phyloP scores from a whole-genome alignment of 164 flowering plant genomes.

The Berberis thunbergii region DNA sequence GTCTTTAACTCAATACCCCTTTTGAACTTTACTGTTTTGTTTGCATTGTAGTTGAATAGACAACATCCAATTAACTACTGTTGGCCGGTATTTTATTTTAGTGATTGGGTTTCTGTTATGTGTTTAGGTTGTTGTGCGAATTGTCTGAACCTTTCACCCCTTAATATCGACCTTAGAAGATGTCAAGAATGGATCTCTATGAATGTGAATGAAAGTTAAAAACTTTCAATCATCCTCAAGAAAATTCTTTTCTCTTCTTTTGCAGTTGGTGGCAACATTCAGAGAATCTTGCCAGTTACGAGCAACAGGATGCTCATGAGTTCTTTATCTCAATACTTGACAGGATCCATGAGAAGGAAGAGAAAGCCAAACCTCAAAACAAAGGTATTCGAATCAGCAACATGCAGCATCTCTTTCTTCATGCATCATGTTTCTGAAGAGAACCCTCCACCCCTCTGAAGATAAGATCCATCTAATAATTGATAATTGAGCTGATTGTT shows the following conservation, averaged over 20 bases:
- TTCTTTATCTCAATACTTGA: slow-evolving; percentile 64
- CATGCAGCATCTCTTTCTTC: too few species aligned
- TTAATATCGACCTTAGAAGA: not conserved
- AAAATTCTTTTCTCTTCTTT: slow-evolving; percentile 3
- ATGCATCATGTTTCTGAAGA: too few species aligned
- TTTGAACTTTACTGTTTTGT: not conserved
- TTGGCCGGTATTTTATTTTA: not conserved
- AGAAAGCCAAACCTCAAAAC: slow-evolving; percentile 14
- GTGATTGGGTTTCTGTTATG: slow-evolving; percentile 2
- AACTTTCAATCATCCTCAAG: not conserved
- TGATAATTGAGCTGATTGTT: too few species aligned
- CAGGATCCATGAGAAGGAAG: slow-evolving; percentile 54
- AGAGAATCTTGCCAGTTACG: slow-evolving; percentile 50
- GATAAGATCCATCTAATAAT: too few species aligned
- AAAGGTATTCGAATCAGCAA: slow-evolving; percentile 22
- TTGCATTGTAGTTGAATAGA: slow-evolving; percentile 1
- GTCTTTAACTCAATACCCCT: too few species aligned
- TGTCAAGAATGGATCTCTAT: not conserved
- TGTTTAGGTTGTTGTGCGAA: not conserved
- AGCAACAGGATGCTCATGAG: slow-evolving; percentile 70
- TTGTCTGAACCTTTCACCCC: not conserved
- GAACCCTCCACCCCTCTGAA: too few species aligned
- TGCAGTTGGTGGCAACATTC: slow-evolving; percentile 77
- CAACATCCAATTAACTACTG: not conserved
- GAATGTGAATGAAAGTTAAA: not conserved